Evolutionary conservation across 768 basidiomycete species (phyloP), one percentile per base, ranked within the genome.

Genomic region (Jaapia argillacea): DNA sequence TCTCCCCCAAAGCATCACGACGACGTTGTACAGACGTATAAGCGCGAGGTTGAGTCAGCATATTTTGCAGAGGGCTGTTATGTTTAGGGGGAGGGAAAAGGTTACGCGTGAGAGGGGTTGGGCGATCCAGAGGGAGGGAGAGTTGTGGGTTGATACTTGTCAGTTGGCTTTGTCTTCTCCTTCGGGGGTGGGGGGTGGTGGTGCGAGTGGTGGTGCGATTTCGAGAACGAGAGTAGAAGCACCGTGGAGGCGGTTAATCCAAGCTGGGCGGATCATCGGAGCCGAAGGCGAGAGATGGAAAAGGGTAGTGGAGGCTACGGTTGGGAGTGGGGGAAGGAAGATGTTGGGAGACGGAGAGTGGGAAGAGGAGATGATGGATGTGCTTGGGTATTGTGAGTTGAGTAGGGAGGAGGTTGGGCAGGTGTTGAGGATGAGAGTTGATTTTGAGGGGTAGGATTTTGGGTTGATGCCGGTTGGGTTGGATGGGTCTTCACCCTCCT

Each of bases 101-200:
- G 67, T 92, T 44, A 68, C 72, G 24, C 58, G 70, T 3, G 54
- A 59, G 5, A 82, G 88, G 43, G 86, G 82, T 4, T 71, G 68
- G 46, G 63, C 65, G 18, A 70, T 94, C 18, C 67, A 67, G 18
- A 72, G 74, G 1, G 92, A 98, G 59, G 79, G 77, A 65, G 73
- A 80, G 54, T 69, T 89, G 39, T 91, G 92, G 91, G 70, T 82
- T 4, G 84, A 88, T 61, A 83, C 85, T 5, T 86, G 80, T 46
- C 73, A 76, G 22, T 61, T 66, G 18, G 81, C 78, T 2, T 61
- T 90, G 56, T n/a, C n/a, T n/a, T n/a, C n/a, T n/a, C n/a, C n/a
- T n/a, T n/a, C n/a, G n/a, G n/a, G n/a, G n/a, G n/a, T n/a, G n/a
- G n/a, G n/a, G n/a, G n/a, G n/a, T n/a, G 64, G 59, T 36, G 71